A percentile compares a stretch with the other conserved stretches of the same genome.
Evolutionary conservation across 108 stramenopile genomes (phyloP).

Genomic region (Ochromonas danica): DNA sequence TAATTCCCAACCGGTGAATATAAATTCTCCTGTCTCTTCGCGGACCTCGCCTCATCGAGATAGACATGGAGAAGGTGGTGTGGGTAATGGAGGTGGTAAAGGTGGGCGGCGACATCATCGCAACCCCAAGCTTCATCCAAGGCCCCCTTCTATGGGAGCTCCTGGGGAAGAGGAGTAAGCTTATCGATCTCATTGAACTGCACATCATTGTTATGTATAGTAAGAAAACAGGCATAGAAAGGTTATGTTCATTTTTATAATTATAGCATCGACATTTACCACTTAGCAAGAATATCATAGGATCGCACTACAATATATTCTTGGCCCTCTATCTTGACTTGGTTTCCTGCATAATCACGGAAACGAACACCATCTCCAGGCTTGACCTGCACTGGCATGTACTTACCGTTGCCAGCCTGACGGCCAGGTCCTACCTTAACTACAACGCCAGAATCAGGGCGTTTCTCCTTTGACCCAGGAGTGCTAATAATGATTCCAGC

Average conservation of each 20-base stretch:
- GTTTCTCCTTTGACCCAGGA: slow-evolving; percentile 60
- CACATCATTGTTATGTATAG: too few relatives aligned
- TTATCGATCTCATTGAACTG: too few relatives aligned
- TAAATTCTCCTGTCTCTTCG: too few relatives aligned
- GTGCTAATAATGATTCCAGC: slow-evolving; percentile 69
- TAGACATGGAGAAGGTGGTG: too few relatives aligned
- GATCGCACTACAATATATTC: slow-evolving; percentile 78
- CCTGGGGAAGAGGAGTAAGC: too few relatives aligned
- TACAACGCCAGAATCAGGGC: slow-evolving; percentile 71
- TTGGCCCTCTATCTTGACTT: slow-evolving; percentile 71
- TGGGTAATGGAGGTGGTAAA: too few relatives aligned
- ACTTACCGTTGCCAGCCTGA: slow-evolving; percentile 71
- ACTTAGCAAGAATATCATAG: slow-evolving; percentile 77
- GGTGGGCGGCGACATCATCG: too few relatives aligned
- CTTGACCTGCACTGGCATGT: slow-evolving; percentile 74
- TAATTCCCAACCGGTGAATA: background rate
- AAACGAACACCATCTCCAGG: slow-evolving; percentile 76
- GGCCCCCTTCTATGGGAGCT: too few relatives aligned
- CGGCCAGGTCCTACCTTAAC: slow-evolving; percentile 82
- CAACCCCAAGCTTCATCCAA: too few relatives aligned
- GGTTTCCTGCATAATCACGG: slow-evolving; percentile 76
- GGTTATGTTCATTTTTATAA: too few relatives aligned
- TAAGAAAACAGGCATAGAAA: too few relatives aligned
- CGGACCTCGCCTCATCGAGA: too few relatives aligned
- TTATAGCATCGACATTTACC: slow-evolving; percentile 41